A percentile compares a stretch with the other conserved stretches of the same genome.
These are phyloP conservation scores for Metschnikowia similis DNA, from an alignment of 805 yeast genomes.

Conservation along the genomic window DNA sequence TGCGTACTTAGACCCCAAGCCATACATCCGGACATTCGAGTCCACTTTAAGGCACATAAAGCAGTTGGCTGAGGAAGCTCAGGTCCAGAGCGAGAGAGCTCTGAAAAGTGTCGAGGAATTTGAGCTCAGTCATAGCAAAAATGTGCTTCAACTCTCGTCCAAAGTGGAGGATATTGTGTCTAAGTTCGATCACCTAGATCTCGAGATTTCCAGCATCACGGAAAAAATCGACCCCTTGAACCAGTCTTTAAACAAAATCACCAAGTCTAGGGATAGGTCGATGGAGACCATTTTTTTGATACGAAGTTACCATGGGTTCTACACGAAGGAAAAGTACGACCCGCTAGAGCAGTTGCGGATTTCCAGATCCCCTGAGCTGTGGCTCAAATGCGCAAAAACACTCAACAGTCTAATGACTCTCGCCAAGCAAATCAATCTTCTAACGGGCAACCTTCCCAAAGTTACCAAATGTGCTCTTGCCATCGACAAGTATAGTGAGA, in stretches of 20 bases:
- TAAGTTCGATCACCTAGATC: conserved; percentile 49
- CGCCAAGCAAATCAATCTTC: conserved; percentile 54
- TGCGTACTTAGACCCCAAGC: conserved; percentile 79
- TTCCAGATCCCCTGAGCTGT: conserved; percentile 45
- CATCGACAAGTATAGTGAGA: conserved; percentile 70
- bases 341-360: conserved; percentile 58
- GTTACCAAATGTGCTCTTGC: conserved; percentile 32
- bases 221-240: conserved; percentile 66
- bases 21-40: conserved; percentile 90
- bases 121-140: conserved; percentile 65
- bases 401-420: conserved; percentile 62
- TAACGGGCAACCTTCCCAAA: conserved; percentile 38
- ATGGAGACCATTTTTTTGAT: conserved; percentile 67
- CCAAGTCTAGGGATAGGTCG: conserved; percentile 71
- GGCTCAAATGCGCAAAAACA: conserved; percentile 62
- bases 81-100: conserved; percentile 44
- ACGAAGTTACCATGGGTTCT: conserved; percentile 72
- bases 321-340: conserved; percentile 47
- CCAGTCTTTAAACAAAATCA: conserved; percentile 59
- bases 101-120: conserved; percentile 54
- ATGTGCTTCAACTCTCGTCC: conserved; percentile 52
- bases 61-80: conserved; percentile 54
- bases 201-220: conserved; percentile 52
- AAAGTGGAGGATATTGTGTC: conserved; percentile 43
- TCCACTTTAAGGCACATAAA: conserved; percentile 72